Evolutionary conservation across 345 rosid genomes (phyloP), one percentile per base, ranked within the genome.

Genomic region (Populus euphratica): DNA sequence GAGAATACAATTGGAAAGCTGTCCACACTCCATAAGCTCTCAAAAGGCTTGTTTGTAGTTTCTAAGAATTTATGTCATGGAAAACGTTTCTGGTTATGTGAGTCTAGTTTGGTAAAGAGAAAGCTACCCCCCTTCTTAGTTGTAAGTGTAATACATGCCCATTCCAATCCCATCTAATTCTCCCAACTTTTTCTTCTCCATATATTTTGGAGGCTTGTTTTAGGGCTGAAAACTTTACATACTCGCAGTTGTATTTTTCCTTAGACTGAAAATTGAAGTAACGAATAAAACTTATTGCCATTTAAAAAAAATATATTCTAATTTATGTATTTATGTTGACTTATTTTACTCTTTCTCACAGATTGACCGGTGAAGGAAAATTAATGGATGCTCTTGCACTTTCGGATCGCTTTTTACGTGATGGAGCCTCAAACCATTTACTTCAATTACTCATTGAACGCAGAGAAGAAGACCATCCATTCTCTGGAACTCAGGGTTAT

Each of bases 311-410:
- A 47, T 13, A 3, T 2, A 47, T 13, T 47, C 50, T 13, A 14
- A 14, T 47, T 14, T 13, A 12, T 47, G 50, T 13, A 67, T 33
- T 18, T 31, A 35, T 36, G 43, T 78, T 75, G 67, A 35, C 38
- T 70, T 23, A 6, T 65, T 49, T 36, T 8, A 69, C 31, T 66
- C 18, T 80, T 78, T 72, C 54, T 38, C 33, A 49, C 86, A 95
- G 99, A 82, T 88, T 95, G 84, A 88, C 93, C 68, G 90, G 86
- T 81, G 96, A 93, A 87, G 97, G 97, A 73, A 93, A 95, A 81
- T 83, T 93, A 64, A 87, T 87, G 91, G 99, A 95, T 88, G 99
- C 99, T 69, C 92, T 93, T 80, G 99, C 98, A 82, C 93, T 93
- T 81, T 95, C 98, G 25, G 99, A 95, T 83, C 99, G 98, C 56